These are phyloP conservation scores for Boletus subparvulus DNA, from an alignment of 768 basidiomycete species.

Conservation along the genomic window DNA sequence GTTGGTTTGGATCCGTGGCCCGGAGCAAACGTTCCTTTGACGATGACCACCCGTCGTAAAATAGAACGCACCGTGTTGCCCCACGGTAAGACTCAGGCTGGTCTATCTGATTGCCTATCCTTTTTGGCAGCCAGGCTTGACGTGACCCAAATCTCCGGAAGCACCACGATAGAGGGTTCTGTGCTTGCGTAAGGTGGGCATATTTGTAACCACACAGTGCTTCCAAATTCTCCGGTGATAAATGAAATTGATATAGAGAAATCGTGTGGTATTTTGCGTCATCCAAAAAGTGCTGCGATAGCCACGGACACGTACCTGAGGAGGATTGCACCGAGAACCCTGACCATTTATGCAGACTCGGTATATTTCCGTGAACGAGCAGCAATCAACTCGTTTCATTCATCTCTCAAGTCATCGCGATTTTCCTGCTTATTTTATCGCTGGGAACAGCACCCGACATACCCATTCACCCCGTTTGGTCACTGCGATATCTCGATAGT, in stretches of 20 bases:
- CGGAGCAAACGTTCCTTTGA: slow-evolving; percentile 1
- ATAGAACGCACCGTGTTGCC: slow-evolving; percentile 7
- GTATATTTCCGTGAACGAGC: slow-evolving; percentile 13
- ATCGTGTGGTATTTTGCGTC: slow-evolving; percentile 13
- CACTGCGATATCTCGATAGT: not conserved
- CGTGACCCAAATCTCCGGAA: slow-evolving; percentile 5
- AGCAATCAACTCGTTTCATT: slow-evolving; percentile 7
- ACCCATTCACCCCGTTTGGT: not conserved
- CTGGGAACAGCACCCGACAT: not conserved
- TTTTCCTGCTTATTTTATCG: not conserved
- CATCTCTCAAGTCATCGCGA: not conserved
- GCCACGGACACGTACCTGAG: slow-evolving; percentile 20
- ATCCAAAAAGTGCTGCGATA: slow-evolving; percentile 15
- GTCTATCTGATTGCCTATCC: slow-evolving; percentile 15
- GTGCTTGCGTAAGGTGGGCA: slow-evolving; percentile 22
- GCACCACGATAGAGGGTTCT: not conserved
- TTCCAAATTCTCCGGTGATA: slow-evolving; percentile 22
- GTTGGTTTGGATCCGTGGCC: not conserved
- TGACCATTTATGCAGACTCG: slow-evolving; percentile 2
- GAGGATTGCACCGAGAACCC: slow-evolving; percentile 27
- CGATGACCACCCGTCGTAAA: not conserved
- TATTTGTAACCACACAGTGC: slow-evolving; percentile 17
- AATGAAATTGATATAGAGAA: slow-evolving; percentile 25
- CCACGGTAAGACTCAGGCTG: not conserved
- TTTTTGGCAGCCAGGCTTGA: not conserved